phyloP scores from a whole-genome alignment of 129 eudicot genomes.

The Solidago caesia region DNA sequence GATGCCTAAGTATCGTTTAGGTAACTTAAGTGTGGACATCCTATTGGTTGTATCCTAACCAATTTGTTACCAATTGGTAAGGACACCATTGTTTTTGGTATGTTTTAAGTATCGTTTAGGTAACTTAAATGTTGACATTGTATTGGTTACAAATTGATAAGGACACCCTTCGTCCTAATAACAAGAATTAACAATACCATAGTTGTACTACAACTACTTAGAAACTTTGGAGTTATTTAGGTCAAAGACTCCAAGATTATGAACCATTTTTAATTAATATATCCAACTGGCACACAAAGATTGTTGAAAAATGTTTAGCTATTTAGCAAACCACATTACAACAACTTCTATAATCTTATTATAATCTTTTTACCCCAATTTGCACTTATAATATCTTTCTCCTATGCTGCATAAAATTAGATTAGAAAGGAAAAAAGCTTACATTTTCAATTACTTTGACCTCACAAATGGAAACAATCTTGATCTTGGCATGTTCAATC shows the following conservation, averaged over 20 bases:
- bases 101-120: no score
- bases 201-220: neutral
- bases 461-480: slow-evolving; percentile 22
- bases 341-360: slow-evolving; percentile 23
- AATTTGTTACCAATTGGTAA: no score
- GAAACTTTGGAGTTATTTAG: slow-evolving; percentile 30
- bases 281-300: slow-evolving; percentile 47
- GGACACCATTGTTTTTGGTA: no score
- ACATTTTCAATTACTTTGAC: neutral
- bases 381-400: slow-evolving; percentile 30
- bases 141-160: neutral
- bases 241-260: slow-evolving; percentile 55
- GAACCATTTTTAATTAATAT: slow-evolving; percentile 27
- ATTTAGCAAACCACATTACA: slow-evolving; percentile 43
- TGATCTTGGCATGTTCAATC: slow-evolving; percentile 49
- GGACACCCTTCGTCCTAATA: neutral
- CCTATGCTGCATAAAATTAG: slow-evolving; percentile 16
- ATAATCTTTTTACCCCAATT: slow-evolving; percentile 9
- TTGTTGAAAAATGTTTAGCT: slow-evolving; percentile 39
- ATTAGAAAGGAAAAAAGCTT: neutral
- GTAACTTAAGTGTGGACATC: no score
- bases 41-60: no score
- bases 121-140: no score
- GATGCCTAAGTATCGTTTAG: no score
- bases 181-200: neutral